Evolutionary conservation across 2,329 filamentous ascomycete species (phyloP), one percentile per base, ranked within the genome.

Genomic region (Hypoxylon sp.): DNA sequence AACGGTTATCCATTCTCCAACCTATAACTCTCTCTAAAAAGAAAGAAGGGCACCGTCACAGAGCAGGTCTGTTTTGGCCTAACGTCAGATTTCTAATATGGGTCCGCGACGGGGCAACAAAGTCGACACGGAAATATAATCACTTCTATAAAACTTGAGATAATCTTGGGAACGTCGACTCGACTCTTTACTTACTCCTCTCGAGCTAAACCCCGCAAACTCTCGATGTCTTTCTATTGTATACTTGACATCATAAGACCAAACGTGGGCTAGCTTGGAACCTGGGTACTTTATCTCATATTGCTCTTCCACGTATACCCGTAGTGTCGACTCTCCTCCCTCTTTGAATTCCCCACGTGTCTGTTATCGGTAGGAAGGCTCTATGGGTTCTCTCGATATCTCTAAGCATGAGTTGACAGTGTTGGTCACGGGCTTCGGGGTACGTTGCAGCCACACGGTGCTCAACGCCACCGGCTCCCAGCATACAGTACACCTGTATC

Each of bases 381-480:
- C 37, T 30, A 76, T 76, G 74, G 74, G 73, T 61, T 76, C 74
- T 19, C 59, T 76, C 32, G 67, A 68, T 30, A 59, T 69, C 43
- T 66, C 63, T 17, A 72, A 78, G 52, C 79, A 85, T 41, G 85
- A 88, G 71, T 74, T 87, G 64, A 85, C 81, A 22, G 82, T 89
- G 59, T 78, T 88, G 62, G 83, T 89, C 68, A 89, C 86, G 13
- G 87, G 87, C 59, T 89, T 89, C 72, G 84, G 79, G 59, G 87
- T 89, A 80, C 56, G 72, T 69, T 41, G 20, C 61, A 81, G n/a
- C n/a, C n/a, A n/a, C n/a, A n/a, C n/a, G n/a, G n/a, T n/a, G n/a
- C n/a, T n/a, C n/a, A n/a, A n/a, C n/a, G n/a, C n/a, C n/a, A n/a
- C n/a, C n/a, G n/a, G n/a, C n/a, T n/a, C n/a, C n/a, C n/a, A n/a